Percentiles rank a stretch among this genome's conserved stretches.
phyloP scores from a whole-genome alignment of 805 yeast genomes.

The Yarrowia alimentaria region DNA sequence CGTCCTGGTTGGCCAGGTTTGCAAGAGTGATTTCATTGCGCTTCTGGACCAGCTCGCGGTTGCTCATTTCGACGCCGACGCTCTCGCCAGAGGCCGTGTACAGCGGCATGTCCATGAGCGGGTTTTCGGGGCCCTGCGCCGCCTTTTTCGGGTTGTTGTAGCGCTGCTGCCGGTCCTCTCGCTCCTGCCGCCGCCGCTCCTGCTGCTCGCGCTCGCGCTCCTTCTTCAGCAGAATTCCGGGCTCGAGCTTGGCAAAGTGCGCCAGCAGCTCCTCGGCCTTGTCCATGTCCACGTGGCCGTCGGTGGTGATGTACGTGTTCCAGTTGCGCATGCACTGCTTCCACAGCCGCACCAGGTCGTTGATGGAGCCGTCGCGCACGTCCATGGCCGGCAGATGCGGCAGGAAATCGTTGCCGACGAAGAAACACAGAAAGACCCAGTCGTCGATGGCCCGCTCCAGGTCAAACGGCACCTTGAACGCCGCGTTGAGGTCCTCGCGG shows the following conservation, averaged over 20 bases:
- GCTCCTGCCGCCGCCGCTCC: constrained; percentile 38
- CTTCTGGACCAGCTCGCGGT: constrained; percentile 67
- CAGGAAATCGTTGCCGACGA: constrained; percentile 96
- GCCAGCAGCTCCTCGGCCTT: constrained; percentile 71
- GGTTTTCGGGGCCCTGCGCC: constrained; percentile 70
- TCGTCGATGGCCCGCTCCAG: constrained; percentile 95
- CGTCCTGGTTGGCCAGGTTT: constrained; percentile 64
- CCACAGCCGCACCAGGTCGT: constrained; percentile 78
- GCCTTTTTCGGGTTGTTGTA: constrained; percentile 47
- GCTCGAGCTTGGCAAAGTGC: constrained; percentile 70
- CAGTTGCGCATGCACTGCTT: constrained; percentile 63
- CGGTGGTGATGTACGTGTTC: constrained; percentile 81
- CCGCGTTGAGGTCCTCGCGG: constrained; percentile 73
- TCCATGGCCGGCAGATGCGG: constrained; percentile 95
- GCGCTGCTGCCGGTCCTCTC: not conserved
- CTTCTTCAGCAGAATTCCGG: constrained; percentile 65
- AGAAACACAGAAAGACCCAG: constrained; percentile 98
- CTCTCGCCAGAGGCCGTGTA: constrained; percentile 72
- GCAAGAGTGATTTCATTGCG: constrained; percentile 65
- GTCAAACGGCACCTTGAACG: constrained; percentile 57
- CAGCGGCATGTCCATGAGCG: constrained; percentile 70
- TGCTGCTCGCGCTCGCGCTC: constrained; percentile 55
- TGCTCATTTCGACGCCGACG: constrained; percentile 65
- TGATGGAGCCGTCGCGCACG: constrained; percentile 92
- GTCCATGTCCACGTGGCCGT: constrained; percentile 73